A percentile compares a stretch with the other conserved stretches of the same genome.
Conservation (phyloP, 257 asterid species). For the Solanum boliviense region DNA sequence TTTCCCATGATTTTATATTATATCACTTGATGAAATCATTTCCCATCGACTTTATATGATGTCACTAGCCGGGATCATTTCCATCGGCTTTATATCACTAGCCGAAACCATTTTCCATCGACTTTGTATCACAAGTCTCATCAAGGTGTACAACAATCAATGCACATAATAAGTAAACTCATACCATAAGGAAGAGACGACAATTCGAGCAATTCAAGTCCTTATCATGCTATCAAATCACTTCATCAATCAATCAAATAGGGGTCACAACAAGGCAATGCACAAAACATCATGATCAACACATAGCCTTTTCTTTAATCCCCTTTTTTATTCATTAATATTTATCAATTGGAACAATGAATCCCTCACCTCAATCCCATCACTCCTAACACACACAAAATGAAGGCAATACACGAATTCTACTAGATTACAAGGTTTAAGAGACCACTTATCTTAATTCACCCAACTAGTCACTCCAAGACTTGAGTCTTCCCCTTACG, state of each 20-base stretch:
- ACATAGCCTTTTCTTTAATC: neutral
- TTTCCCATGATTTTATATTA: neutral
- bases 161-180: neutral
- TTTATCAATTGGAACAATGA: neutral
- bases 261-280: neutral
- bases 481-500: neutral
- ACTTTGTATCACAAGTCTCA: neutral
- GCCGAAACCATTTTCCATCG: too few species aligned
- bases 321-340: neutral
- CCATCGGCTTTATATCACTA: neutral
- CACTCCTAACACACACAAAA: neutral
- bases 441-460: neutral
- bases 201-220: neutral
- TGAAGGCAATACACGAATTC: neutral
- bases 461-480: neutral
- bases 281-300: too few species aligned
- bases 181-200: neutral
- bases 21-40: neutral
- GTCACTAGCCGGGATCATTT: too few species aligned
- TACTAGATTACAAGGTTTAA: neutral
- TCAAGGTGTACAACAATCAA: neutral
- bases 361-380: neutral
- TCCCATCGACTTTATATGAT: too few species aligned
- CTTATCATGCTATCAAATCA: neutral
- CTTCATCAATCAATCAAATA: neutral